phyloP scores from a whole-genome alignment of 2,329 filamentous ascomycete species.

The Aspergillus clavatus region DNA sequence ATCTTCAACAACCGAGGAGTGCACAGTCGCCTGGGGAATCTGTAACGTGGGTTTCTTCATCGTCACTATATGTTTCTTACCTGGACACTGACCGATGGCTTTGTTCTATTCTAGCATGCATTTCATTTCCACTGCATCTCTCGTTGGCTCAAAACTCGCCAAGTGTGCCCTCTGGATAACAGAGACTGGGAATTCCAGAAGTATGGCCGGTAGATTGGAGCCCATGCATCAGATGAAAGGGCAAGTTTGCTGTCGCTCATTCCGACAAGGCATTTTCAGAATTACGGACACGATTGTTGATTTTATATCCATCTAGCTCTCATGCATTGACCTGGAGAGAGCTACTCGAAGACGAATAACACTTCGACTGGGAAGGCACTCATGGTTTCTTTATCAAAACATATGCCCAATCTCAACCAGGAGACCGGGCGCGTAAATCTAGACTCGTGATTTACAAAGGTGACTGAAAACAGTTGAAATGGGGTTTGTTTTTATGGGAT shows the following conservation, averaged over 20 bases:
- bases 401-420: conserved; percentile 1
- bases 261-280: neutral
- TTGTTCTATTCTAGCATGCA: conserved; percentile 64
- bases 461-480: neutral
- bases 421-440: conserved; percentile 8
- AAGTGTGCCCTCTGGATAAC: conserved; percentile 96
- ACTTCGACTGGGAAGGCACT: conserved; percentile 13
- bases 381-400: conserved; percentile 7
- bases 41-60: conserved; percentile 71
- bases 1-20: conserved; percentile 94
- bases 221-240: neutral
- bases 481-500: neutral
- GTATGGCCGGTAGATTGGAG: conserved; percentile 65
- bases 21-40: conserved; percentile 97
- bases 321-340: neutral
- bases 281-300: neutral
- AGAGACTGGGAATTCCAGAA: conserved; percentile 99
- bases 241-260: neutral
- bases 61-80: neutral
- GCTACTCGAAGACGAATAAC: neutral
- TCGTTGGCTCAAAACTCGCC: conserved; percentile 97
- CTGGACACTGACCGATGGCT: conserved; percentile 10
- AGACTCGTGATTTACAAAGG: conserved; percentile 10
- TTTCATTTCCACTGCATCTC: conserved; percentile 99
- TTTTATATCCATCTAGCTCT: neutral